A percentile compares a stretch with the other conserved stretches of the same genome.
phyloP scores from a whole-genome alignment of 805 yeast genomes.

The Cyberlindnera subsufficiens region DNA sequence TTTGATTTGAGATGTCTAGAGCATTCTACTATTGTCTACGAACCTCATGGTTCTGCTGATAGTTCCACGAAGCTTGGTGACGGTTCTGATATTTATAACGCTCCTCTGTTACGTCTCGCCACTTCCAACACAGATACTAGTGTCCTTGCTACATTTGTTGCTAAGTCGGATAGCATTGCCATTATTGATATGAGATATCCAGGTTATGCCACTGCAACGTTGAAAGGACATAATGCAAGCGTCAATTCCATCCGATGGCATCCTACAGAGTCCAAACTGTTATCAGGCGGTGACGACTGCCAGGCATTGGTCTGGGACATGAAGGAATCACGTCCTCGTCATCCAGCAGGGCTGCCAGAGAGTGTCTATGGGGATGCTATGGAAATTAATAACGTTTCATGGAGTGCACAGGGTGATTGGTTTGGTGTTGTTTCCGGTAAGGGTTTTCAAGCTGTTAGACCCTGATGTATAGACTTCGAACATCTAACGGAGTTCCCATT shows the following conservation, averaged over 20 bases:
- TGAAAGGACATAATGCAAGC: conserved; percentile 62
- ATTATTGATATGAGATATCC: conserved; percentile 85
- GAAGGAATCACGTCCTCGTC: conserved; percentile 1
- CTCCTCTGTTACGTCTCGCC: conserved; percentile 55
- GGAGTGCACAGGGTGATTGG: conserved; percentile 76
- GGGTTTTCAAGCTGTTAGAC: conserved; percentile 27
- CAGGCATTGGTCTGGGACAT: conserved; percentile 70
- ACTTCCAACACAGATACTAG: conserved; percentile 79
- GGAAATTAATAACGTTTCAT: conserved; percentile 74
- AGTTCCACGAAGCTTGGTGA: background rate
- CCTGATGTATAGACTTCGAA: background rate
- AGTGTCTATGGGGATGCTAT: conserved; percentile 54
- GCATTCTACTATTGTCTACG: conserved; percentile 92
- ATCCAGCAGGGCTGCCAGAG: conserved; percentile 22
- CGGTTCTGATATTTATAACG: background rate
- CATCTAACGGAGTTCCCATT: too few relatives aligned
- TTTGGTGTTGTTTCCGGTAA: conserved; percentile 51
- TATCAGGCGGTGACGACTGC: conserved; percentile 68
- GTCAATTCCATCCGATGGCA: conserved; percentile 83
- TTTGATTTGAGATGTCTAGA: conserved; percentile 87
- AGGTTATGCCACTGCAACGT: conserved; percentile 66
- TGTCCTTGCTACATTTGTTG: conserved; percentile 76
- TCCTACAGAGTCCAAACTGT: conserved; percentile 58
- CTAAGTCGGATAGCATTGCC: conserved; percentile 56
- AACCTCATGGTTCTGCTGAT: conserved; percentile 40